Percentiles rank a stretch among this genome's conserved stretches.
Evolutionary conservation across 2,329 filamentous ascomycete genomes (phyloP).

Genomic region (Dichotomopilus funicola): DNA sequence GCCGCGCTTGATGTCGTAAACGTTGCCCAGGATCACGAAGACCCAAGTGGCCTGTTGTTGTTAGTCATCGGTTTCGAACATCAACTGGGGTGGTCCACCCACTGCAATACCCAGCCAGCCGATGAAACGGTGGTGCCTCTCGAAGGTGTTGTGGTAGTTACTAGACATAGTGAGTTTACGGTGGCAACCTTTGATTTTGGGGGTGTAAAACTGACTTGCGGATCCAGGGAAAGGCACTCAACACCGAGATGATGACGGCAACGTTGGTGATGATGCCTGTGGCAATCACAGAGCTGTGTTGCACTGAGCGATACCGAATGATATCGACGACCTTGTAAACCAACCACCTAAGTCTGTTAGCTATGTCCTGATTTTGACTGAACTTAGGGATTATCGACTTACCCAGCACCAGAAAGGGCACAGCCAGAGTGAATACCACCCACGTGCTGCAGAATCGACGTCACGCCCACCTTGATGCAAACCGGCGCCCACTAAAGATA

Average conservation of each 20-base stretch:
- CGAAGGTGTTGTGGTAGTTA: slow-evolving; percentile 36
- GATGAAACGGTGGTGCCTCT: slow-evolving; percentile 37
- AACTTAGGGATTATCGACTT: background rate
- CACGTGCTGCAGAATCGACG: slow-evolving; percentile 35
- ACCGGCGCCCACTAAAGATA: slow-evolving; percentile 34
- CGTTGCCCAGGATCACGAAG: slow-evolving; percentile 35
- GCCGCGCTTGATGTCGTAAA: slow-evolving; percentile 31
- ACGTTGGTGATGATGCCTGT: slow-evolving; percentile 34
- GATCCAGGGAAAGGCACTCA: slow-evolving; percentile 37
- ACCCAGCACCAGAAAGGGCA: slow-evolving; percentile 32
- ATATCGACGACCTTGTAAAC: slow-evolving; percentile 35
- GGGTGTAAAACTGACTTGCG: slow-evolving; percentile 30
- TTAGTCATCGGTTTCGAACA: too few relatives aligned
- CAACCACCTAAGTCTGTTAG: slow-evolving; percentile 26
- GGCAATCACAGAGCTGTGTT: slow-evolving; percentile 32
- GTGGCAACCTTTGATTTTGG: background rate
- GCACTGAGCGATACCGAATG: slow-evolving; percentile 27
- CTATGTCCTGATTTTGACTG: background rate
- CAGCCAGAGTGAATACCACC: slow-evolving; percentile 37
- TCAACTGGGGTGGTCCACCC: too few relatives aligned
- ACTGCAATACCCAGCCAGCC: slow-evolving; percentile 36
- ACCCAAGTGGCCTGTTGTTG: slow-evolving; percentile 28
- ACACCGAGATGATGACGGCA: slow-evolving; percentile 32
- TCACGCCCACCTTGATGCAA: slow-evolving; percentile 31
- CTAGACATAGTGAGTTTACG: slow-evolving; percentile 18